phyloP scores from a whole-genome alignment of 2,329 filamentous ascomycete genomes.

The Diplocarpon mali region DNA sequence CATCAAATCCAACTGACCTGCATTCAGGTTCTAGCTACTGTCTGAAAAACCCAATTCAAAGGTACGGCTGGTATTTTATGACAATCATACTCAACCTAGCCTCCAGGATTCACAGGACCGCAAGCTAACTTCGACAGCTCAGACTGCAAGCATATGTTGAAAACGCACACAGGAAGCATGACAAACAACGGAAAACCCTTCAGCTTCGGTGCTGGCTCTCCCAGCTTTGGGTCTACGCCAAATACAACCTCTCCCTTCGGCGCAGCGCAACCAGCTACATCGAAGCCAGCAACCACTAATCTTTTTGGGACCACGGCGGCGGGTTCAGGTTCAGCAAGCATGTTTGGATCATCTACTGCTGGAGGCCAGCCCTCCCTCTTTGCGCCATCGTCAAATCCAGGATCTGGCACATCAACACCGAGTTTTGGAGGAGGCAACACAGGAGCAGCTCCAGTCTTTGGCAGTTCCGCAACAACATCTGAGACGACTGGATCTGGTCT shows the following conservation, averaged over 20 bases:
- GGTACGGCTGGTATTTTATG: not conserved
- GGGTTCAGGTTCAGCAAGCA: conserved; percentile 1
- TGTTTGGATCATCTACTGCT: conserved; percentile 10
- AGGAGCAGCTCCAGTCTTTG: conserved; percentile 20
- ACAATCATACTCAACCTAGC: not conserved
- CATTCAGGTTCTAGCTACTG: not conserved
- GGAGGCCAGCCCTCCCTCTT: conserved; percentile 3
- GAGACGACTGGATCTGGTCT: conserved; percentile 2
- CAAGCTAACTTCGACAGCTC: conserved; percentile 1
- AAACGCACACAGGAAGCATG: not conserved
- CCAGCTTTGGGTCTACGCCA: conserved; percentile 13
- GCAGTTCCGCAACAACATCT: conserved; percentile 4
- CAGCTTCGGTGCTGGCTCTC: conserved; percentile 27
- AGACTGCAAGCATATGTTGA: not conserved
- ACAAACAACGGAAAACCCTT: conserved; percentile 17
- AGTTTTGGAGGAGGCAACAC: conserved; percentile 21
- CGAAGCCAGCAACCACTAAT: conserved; percentile 10
- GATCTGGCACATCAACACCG: conserved; percentile 15
- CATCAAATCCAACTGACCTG: not conserved
- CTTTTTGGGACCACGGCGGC: conserved; percentile 10
- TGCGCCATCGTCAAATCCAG: conserved; percentile 10
- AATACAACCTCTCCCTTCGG: conserved; percentile 13
- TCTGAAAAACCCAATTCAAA: not conserved
- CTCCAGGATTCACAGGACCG: not conserved
- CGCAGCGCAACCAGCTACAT: conserved; percentile 10